Evolutionary conservation across 2,329 filamentous ascomycete species (phyloP), one percentile per base, ranked within the genome.

Genomic region (Phaeosphaeriaceae sp.): DNA sequence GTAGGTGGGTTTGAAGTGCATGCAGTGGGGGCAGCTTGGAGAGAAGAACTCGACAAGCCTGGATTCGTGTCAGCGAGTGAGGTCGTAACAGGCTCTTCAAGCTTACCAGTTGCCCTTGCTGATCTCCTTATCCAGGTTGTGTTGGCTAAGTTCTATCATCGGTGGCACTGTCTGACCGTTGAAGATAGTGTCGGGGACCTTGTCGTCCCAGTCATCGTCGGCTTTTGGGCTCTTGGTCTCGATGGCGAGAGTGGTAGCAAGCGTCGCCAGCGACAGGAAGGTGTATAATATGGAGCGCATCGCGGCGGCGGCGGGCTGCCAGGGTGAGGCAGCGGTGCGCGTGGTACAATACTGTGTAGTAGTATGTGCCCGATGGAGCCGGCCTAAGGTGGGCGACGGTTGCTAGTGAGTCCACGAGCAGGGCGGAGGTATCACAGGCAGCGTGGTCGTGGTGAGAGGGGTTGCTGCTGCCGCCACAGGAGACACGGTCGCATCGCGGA

Each of bases 1-100:
- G 83, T 88, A 97, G 51, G 87, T 89, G 7, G 95, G 95, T 52
- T 91, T 92, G 71, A 92, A 91, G 50, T 85, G 82, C 75, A 85
- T 85, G 81, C 93, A 97, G 78, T 97, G 92, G 48, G 84, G 84
- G 78, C 82, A 84, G 61, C 78, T 78, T 13, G 82, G 82, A 51
- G 81, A 84, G 70, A 77, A 84, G 75, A 80, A 83, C 67, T 84
- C 82, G 53, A 84, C 81, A 27, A 82, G 68, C 71, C 69, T 76
- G 49, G n/a, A 17, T 9, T 17, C 25, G n/a, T 24, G 44, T 62
- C 27, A 56, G 61, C 25, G 49, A 24, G 21, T 1, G 33, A 11
- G 3, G 31, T 13, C 3, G 17, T 10, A 13, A 4, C 5, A 20
- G 36, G 13, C 20, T 11, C 11, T 10, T 15, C 9, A 10, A 13